Evolutionary conservation across 2,329 filamentous ascomycete species (phyloP).

Genomic region (Hymenoscyphus linearis): DNA sequence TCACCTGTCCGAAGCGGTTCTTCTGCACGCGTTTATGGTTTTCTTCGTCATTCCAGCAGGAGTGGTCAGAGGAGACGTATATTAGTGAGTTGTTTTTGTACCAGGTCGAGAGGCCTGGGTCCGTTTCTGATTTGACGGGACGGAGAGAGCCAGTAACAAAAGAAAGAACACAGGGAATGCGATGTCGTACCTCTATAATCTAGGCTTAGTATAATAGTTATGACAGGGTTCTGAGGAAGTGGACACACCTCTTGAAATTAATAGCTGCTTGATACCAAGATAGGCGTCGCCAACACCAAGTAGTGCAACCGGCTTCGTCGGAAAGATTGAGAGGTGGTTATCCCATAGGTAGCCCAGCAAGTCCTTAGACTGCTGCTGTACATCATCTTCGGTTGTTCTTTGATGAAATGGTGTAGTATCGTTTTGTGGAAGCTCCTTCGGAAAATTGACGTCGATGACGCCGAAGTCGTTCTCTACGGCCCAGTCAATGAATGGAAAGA

Average conservation of each 20-base stretch:
- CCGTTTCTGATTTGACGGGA: slow-evolving; percentile 72
- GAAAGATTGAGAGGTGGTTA: slow-evolving; percentile 83
- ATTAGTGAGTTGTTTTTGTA: slow-evolving; percentile 78
- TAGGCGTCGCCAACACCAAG: slow-evolving; percentile 90
- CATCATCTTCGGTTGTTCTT: slow-evolving; percentile 44
- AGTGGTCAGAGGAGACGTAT: slow-evolving; percentile 70
- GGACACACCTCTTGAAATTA: slow-evolving; percentile 66
- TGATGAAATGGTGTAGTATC: slow-evolving; percentile 8
- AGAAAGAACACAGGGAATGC: slow-evolving; percentile 68
- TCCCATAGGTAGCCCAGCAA: slow-evolving; percentile 89
- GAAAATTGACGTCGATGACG: slow-evolving; percentile 88
- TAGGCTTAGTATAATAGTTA: not conserved
- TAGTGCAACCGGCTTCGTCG: slow-evolving; percentile 71
- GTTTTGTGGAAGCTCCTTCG: slow-evolving; percentile 54
- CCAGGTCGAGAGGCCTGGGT: slow-evolving; percentile 70
- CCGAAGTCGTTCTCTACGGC: slow-evolving; percentile 70
- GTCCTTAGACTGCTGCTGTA: slow-evolving; percentile 55
- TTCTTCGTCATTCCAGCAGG: slow-evolving; percentile 65
- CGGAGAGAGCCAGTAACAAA: slow-evolving; percentile 76
- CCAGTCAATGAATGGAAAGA: slow-evolving; percentile 80
- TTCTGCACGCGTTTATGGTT: slow-evolving; percentile 54
- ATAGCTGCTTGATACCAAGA: slow-evolving; percentile 72
- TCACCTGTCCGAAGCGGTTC: slow-evolving; percentile 54
- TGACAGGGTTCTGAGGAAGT: slow-evolving; percentile 11
- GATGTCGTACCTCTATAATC: slow-evolving; percentile 54